Percentiles rank a stretch among this genome's conserved stretches.
Evolutionary conservation across 306 rosid species (phyloP).

Genomic region (Astragalus glycyphyllos): DNA sequence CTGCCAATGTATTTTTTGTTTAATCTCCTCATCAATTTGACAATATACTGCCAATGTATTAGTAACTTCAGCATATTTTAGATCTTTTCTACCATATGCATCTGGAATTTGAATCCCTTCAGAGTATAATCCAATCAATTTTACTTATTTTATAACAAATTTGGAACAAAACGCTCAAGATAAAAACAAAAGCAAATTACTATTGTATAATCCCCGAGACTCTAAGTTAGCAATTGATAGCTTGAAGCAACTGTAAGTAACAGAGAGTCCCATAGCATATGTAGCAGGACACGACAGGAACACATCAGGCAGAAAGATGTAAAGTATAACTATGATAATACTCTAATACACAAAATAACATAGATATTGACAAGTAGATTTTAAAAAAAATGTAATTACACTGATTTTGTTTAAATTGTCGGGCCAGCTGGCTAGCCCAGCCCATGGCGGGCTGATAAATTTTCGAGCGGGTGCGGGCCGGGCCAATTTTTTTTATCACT

Average conservation of each 20-base stretch:
- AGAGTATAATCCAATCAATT: neutral
- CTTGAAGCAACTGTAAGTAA: neutral
- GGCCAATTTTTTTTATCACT: too few relatives aligned
- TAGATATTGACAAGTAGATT: neutral
- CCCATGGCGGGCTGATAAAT: too few relatives aligned
- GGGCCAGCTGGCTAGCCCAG: too few relatives aligned
- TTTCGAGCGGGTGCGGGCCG: too few relatives aligned
- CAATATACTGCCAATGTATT: neutral
- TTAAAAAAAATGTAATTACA: too few relatives aligned
- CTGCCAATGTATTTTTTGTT: neutral
- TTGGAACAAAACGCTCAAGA: neutral
- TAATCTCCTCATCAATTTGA: slow-evolving; percentile 9
- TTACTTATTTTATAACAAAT: neutral
- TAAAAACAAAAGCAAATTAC: neutral
- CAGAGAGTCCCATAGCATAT: neutral
- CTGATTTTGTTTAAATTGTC: too few relatives aligned
- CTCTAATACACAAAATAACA: slow-evolving; percentile 1
- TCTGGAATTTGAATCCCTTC: neutral
- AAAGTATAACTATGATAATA: neutral
- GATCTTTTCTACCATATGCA: slow-evolving; percentile 27
- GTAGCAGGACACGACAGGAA: neutral
- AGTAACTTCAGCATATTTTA: neutral
- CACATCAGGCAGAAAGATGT: neutral
- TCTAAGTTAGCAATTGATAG: neutral
- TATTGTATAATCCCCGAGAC: neutral